Conservation (phyloP, 148 eudicot species). For the Vaccinium darrowii region DNA sequence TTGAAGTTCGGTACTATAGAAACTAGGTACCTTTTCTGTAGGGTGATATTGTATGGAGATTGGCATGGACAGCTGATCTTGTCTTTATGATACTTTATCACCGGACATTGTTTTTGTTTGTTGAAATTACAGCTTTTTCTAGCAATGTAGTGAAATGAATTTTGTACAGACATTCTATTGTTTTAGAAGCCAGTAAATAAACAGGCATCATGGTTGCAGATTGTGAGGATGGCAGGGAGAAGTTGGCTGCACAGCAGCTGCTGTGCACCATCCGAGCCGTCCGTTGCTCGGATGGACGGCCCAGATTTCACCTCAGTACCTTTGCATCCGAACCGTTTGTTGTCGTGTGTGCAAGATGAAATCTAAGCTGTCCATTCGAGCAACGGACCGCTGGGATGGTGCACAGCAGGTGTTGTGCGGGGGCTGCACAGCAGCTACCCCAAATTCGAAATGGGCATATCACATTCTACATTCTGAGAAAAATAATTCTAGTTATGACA, state of each 20-base stretch:
- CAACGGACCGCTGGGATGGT: too few relatives aligned
- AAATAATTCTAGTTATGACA: too few relatives aligned
- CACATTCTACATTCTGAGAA: not conserved
- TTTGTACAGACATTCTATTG: not conserved
- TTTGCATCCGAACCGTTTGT: too few relatives aligned
- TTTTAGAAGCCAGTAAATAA: not conserved
- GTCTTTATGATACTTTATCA: conserved; percentile 21
- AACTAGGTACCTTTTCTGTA: not conserved
- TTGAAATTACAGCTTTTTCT: not conserved
- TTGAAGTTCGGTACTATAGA: conserved; percentile 22
- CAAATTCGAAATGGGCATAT: too few relatives aligned
- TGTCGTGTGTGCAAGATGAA: too few relatives aligned
- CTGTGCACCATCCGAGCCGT: too few relatives aligned
- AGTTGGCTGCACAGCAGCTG: too few relatives aligned
- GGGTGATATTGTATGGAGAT: conserved; percentile 20
- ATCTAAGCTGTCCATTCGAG: too few relatives aligned
- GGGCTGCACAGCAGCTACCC: too few relatives aligned
- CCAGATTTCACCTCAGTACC: too few relatives aligned
- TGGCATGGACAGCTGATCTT: conserved; percentile 29
- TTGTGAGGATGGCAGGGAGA: not conserved
- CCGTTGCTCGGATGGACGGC: too few relatives aligned
- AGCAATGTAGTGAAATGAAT: not conserved
- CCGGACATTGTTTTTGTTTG: not conserved
- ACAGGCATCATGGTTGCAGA: not conserved
- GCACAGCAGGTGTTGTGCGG: too few relatives aligned